Evolutionary conservation across 1,284 basidiomycete species (phyloP), one percentile per base, ranked within the genome.

Genomic region (Tilletia indica): DNA sequence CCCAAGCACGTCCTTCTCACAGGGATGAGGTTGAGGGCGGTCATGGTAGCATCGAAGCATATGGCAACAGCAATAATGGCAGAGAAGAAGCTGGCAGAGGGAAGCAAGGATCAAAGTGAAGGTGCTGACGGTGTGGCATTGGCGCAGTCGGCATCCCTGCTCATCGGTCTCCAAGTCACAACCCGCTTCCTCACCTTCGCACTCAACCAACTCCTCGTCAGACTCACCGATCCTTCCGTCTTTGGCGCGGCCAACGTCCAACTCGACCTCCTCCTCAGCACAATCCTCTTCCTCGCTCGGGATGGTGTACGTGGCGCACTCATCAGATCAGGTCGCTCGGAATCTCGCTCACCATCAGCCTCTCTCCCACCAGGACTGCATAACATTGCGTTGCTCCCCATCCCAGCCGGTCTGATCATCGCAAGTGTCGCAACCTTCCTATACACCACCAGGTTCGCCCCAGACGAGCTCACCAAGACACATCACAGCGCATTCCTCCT

Each of bases 171-270:
- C 12, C 96, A 98, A 82, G 86, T 97, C 58, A 86, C 91, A 70
- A 92, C 93, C 47, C 89, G 96, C 0, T 79, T 92, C 4, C 87
- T 94, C 76, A 97, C 96, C 0, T 97, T 97, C 81, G 85, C 87
- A 4, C 88, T 98, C 66, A 97, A 98, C 84, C 94, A 97, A 85
- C 87, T 89, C 8, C 88, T 97, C 5, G 88, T 97, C 63, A 90
- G 94, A 0, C 88, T 95, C 49, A 90, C 92, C 0, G 90, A 93
- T 0, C 94, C 96, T 0, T 89, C 89, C 68, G 91, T 92, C 16
- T 97, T 94, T 79, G 93, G 93, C 5, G 92, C 91, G 0, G 92
- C 92, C 11, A 89, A 91, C 3, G 91, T 94, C 71, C 92, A 93
- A 79, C 92, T 94, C 83, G 93, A 94, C 80, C 88, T 92, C 45